These are phyloP conservation scores for Pythium oligandrum DNA, from an alignment of 352 stramenopile genomes.

Conservation along the genomic window DNA sequence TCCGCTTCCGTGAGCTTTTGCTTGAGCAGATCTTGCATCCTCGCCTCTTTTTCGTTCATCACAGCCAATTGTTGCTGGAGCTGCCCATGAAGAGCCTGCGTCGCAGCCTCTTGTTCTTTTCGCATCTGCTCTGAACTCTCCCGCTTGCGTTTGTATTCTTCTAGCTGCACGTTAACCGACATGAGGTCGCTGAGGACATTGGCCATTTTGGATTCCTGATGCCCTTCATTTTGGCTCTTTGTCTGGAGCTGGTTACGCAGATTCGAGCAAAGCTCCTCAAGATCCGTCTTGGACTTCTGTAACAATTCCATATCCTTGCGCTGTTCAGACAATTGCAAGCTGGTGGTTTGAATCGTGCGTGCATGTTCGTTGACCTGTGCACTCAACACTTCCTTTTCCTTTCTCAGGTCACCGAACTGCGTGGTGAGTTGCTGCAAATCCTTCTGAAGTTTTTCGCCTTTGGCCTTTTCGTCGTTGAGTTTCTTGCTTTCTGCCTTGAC, in stretches of 20 bases:
- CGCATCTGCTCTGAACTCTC: constrained; percentile 61
- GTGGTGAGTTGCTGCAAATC: constrained; percentile 28
- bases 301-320: constrained; percentile 45
- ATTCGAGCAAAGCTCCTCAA: constrained; percentile 55
- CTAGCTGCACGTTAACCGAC: constrained; percentile 66
- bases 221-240: constrained; percentile 51
- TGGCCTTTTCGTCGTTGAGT: constrained; percentile 21
- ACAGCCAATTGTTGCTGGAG: constrained; percentile 42
- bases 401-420: constrained; percentile 39
- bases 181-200: constrained; percentile 71
- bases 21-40: constrained; percentile 36
- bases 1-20: constrained; percentile 30
- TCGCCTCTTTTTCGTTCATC: constrained; percentile 43
- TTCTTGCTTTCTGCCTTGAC: constrained; percentile 39
- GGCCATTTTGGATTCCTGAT: constrained; percentile 66
- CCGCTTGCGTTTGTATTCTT: constrained; percentile 62
- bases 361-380: constrained; percentile 44
- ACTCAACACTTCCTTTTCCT: constrained; percentile 42
- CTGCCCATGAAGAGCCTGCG: constrained; percentile 43
- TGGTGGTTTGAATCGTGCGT: constrained; percentile 54
- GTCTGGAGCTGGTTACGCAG: constrained; percentile 55
- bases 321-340: constrained; percentile 50
- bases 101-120: constrained; percentile 57
- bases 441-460: constrained; percentile 36
- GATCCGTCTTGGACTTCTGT: constrained; percentile 59